Evolutionary conservation across 208 protist species (phyloP), one percentile per base, ranked within the genome.

Genomic region (Trichomonas tenax): DNA sequence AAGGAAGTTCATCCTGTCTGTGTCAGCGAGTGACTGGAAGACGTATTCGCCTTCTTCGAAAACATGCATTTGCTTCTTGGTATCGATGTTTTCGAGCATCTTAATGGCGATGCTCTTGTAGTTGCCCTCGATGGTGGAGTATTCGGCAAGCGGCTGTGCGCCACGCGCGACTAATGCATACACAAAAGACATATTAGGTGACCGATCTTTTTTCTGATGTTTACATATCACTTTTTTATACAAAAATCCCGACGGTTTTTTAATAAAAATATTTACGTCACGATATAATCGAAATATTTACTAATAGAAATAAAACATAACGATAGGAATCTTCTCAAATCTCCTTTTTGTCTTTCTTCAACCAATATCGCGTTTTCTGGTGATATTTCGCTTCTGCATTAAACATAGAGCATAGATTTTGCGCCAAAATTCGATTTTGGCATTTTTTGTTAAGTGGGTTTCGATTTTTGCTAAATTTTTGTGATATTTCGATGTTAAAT

Each of bases 21-120:
- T 17, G 31, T 93, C 86, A 41, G 86, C 44, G 10, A 93, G 44
- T 93, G 86, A 51, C 3, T 58, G 26, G 44, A 93, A 93, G 26
- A 93, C 44, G n/a, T 14, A 51, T 48, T 93, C 44, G 11, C 86
- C 86, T 93, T 93, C 40, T 93, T 93, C 86, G 17, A 93, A 41
- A 93, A 93, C 46, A 36, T 41, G 40, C 8, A 15, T n/a, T 58
- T 38, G 86, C 8, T 41, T 93, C 44, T 93, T 93, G 48, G 86
- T 41, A 93, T 93, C 86, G 36, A 93, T 23, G n/a, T 40, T 93
- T 93, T 93, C 86, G 31, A 93, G 86, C 86, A 93, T 93, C 31
- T 93, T 93, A 36, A 93, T n/a, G 46, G 86, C 86, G 38, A 93
- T 93, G 17, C 31, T 93, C 17, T 44, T 23, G 17, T 93, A 38